A percentile compares a stretch with the other conserved stretches of the same genome.
Evolutionary conservation across 2,329 filamentous ascomycete species (phyloP).

Genomic region (Xylariales sp.): DNA sequence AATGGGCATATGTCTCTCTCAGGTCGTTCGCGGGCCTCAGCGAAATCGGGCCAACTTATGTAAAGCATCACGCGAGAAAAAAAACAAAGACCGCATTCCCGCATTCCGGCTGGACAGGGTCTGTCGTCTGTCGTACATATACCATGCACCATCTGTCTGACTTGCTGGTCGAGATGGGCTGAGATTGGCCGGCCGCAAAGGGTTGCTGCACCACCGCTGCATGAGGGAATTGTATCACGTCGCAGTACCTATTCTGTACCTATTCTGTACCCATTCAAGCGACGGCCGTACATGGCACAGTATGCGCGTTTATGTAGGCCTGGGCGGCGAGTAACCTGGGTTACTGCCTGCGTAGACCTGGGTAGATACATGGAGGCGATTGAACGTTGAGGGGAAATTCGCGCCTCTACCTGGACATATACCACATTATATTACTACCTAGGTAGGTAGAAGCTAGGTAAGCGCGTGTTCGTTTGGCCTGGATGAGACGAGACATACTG

Average conservation of each 20-base stretch:
- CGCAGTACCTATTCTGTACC: slow-evolving; percentile 3
- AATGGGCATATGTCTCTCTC: not conserved
- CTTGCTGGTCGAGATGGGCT: slow-evolving; percentile 21
- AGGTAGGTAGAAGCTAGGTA: too few species aligned
- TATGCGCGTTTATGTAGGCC: not conserved
- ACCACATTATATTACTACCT: not conserved
- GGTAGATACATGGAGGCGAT: not conserved
- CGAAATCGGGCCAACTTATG: slow-evolving; percentile 9
- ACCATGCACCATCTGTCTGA: slow-evolving; percentile 23
- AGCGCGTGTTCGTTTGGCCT: too few species aligned
- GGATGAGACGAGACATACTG: too few species aligned
- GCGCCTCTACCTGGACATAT: not conserved
- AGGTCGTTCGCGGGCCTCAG: not conserved
- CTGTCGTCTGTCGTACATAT: slow-evolving; percentile 8
- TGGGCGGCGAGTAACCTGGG: too few species aligned
- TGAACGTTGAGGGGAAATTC: not conserved
- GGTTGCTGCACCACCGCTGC: slow-evolving; percentile 29
- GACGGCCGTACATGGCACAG: slow-evolving; percentile 8
- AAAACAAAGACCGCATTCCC: slow-evolving; percentile 9
- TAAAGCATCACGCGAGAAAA: slow-evolving; percentile 15
- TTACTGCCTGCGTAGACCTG: too few species aligned
- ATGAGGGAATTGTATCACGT: slow-evolving; percentile 38
- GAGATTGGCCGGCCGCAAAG: slow-evolving; percentile 22
- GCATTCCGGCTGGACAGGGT: slow-evolving; percentile 23
- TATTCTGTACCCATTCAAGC: too few species aligned